A percentile compares a stretch with the other conserved stretches of the same genome.
Evolutionary conservation across 208 protist genomes (phyloP).

Genomic region (Angomonas desouzai): DNA sequence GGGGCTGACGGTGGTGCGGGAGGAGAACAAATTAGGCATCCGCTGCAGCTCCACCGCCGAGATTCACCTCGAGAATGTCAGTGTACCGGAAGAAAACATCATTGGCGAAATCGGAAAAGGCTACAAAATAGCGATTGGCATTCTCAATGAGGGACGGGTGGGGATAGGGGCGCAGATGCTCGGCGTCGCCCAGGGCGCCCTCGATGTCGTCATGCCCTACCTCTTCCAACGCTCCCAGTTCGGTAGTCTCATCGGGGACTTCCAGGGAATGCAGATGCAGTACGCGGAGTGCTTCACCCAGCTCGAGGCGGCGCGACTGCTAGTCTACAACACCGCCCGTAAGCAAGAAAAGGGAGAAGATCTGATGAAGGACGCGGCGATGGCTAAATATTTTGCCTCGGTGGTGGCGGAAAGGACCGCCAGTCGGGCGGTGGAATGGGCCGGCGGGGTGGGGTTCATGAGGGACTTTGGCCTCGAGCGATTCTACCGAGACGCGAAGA

Average conservation of each 20-base stretch:
- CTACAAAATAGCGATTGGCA: slow-evolving; percentile 93
- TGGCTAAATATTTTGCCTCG: slow-evolving; percentile 93
- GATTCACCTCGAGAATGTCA: slow-evolving; percentile 88
- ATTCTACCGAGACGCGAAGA: slow-evolving; percentile 93
- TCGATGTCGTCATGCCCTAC: slow-evolving; percentile 80
- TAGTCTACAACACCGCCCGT: slow-evolving; percentile 92
- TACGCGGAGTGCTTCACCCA: slow-evolving; percentile 71
- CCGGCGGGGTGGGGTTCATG: slow-evolving; percentile 96
- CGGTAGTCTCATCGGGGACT: slow-evolving; percentile 81
- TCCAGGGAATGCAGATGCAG: slow-evolving; percentile 95
- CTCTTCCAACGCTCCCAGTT: slow-evolving; percentile 93
- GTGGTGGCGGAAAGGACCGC: slow-evolving; percentile 81
- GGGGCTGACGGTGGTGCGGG: slow-evolving; percentile 90
- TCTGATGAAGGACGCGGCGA: slow-evolving; percentile 93
- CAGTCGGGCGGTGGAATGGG: slow-evolving; percentile 87
- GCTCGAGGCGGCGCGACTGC: slow-evolving; percentile 72
- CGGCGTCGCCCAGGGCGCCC: slow-evolving; percentile 85
- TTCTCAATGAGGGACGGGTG: slow-evolving; percentile 94
- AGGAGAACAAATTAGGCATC: slow-evolving; percentile 95
- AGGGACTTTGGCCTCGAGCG: slow-evolving; percentile 93
- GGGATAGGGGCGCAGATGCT: slow-evolving; percentile 95
- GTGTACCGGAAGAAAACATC: slow-evolving; percentile 64
- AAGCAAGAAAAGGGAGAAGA: slow-evolving; percentile 76
- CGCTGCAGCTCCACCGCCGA: slow-evolving; percentile 94
- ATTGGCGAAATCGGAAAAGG: slow-evolving; percentile 91